These are phyloP conservation scores for Coprinopsis marcescibilis DNA, from an alignment of 768 basidiomycete species.

Conservation along the genomic window DNA sequence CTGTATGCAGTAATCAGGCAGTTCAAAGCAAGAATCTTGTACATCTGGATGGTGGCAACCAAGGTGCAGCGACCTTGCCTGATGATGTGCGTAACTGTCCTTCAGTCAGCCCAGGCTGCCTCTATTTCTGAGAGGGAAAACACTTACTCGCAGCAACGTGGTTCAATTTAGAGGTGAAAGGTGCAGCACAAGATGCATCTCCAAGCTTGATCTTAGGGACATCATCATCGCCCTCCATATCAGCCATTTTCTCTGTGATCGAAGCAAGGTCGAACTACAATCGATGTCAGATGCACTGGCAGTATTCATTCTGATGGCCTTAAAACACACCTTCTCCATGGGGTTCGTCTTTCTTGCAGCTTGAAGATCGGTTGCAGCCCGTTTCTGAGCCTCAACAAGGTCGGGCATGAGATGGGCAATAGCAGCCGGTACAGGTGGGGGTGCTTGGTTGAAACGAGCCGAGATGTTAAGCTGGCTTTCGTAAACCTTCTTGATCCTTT, in stretches of 20 bases:
- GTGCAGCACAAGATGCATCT: conserved; percentile 98
- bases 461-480: conserved; percentile 92
- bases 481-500: conserved; percentile 94
- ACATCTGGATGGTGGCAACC: conserved; percentile 99
- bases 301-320: conserved; percentile 1
- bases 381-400: conserved; percentile 84
- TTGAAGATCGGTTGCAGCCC: conserved; percentile 60
- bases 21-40: conserved; percentile 97
- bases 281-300: conserved; percentile 2
- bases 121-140: neutral
- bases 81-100: conserved; percentile 88
- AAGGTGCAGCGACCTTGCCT: conserved; percentile 98
- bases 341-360: conserved; percentile 76
- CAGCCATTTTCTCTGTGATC: conserved; percentile 48
- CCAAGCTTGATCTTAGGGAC: conserved; percentile 98
- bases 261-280: conserved; percentile 27
- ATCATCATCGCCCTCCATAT: conserved; percentile 93
- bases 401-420: conserved; percentile 88
- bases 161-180: conserved; percentile 97
- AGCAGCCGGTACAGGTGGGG: conserved; percentile 86
- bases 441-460: conserved; percentile 84
- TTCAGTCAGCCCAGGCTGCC: neutral
- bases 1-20: conserved; percentile 99
- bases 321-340: conserved; percentile 71
- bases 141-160: conserved; percentile 92